A percentile compares a stretch with the other conserved stretches of the same genome.
These are phyloP conservation scores for Ophiostoma fasciatum DNA, from an alignment of 2,329 filamentous ascomycete species.

Conservation along the genomic window DNA sequence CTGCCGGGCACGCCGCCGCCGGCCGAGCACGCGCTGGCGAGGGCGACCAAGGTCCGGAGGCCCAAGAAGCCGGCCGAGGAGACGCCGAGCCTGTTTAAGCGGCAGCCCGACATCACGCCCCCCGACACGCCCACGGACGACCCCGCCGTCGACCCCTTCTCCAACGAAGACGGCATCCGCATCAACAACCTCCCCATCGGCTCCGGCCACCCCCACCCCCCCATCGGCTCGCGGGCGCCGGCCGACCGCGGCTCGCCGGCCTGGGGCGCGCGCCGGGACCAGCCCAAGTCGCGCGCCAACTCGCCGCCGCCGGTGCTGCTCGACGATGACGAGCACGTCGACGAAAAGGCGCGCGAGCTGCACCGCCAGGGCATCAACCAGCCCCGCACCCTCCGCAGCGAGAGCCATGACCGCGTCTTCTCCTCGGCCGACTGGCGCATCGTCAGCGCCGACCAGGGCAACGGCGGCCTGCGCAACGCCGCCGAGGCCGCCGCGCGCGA, in stretches of 20 bases:
- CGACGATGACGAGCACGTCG: slow-evolving; percentile 43
- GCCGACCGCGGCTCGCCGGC: slow-evolving; percentile 61
- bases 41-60: slow-evolving; percentile 14
- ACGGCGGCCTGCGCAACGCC: slow-evolving; percentile 82
- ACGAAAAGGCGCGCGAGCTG: slow-evolving; percentile 40
- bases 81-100: slow-evolving; percentile 39
- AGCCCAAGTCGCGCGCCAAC: slow-evolving; percentile 62
- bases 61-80: slow-evolving; percentile 18
- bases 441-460: slow-evolving; percentile 76
- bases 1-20: slow-evolving; percentile 38
- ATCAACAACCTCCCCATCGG: slow-evolving; percentile 36
- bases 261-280: slow-evolving; percentile 63
- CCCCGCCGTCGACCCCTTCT: slow-evolving; percentile 31
- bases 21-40: slow-evolving; percentile 13
- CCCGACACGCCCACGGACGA: slow-evolving; percentile 41
- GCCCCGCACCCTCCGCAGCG: slow-evolving; percentile 38
- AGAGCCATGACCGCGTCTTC: slow-evolving; percentile 55
- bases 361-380: slow-evolving; percentile 43
- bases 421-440: slow-evolving; percentile 71
- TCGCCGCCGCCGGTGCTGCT: slow-evolving; percentile 64
- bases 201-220: too few species aligned
- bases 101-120: slow-evolving; percentile 33
- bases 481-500: slow-evolving; percentile 62
- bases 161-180: slow-evolving; percentile 42
- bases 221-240: slow-evolving; percentile 33